Base-by-base conservation (phyloP, 1,139 yeast genomes). In the Debaryomycetaceae sp. region DNA sequence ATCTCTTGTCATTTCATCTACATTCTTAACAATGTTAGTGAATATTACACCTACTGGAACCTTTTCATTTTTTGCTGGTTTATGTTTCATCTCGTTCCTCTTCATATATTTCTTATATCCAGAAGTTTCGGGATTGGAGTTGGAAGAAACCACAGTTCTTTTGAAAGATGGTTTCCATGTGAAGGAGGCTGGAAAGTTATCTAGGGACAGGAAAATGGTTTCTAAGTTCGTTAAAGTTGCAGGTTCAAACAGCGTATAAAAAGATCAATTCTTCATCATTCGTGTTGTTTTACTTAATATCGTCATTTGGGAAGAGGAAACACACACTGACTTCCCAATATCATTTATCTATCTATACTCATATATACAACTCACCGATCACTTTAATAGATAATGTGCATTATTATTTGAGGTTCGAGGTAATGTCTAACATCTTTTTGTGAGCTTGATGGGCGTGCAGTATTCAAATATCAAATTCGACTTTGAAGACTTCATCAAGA, bases 11-110 rank as follows among this genome's bases (percentile, higher is more conserved):
- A 87, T 91, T 60, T 88, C 97, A 1, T 80, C 96, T 4, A 87
- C 97, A 0, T 91, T 90, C 68, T 76, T 93, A 63, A 90, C 98
- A 27, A 91, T 91, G 98, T 78, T 91, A 72, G 81, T 87, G 62
- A 86, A 83, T 52, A 90, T 91, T 52, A 89, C 98, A 1, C 97
- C 98, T 36, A 82, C 96, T 0, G 98, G 98, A 34, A 91, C 99
- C 0, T 93, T 91, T 67, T 80, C 91, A 6, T 80, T 91, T 53
- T 91, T 88, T 63, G 97, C 96, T 1, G 96, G 82, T 1, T 76
- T 91, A 46, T 83, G 95, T 60, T 70, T 78, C 11, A 54, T 87
- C 6, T 81, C 97, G 1, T 78, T 85, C 61, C 54, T 87, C 6
- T 83, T 88, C 60, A 85, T 87, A 38, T 85, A 71, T 68, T 84